Base-by-base conservation (phyloP, 306 rosid genomes). In the Fragaria nilgerrensis region DNA sequence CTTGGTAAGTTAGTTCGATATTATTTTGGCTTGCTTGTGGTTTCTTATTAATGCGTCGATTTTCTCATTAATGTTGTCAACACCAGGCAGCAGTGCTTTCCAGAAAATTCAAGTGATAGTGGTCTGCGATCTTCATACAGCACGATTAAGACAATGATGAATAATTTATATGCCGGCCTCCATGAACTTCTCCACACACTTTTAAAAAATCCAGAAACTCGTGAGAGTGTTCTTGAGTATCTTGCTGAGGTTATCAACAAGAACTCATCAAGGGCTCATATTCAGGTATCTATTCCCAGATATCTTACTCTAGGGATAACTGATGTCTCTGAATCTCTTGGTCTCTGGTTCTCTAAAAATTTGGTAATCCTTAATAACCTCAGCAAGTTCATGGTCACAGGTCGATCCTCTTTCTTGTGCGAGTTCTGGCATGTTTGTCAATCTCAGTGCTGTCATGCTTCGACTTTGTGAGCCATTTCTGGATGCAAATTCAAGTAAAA, bases 351-450 rank as follows among this genome's bases (percentile, higher is more conserved):
- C 47, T 65, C 23, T 68, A 39, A 73, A 83, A 78, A 50, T 41
- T 64, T 19, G 13, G 11, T 14, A 11, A 0, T 72, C 61, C 53
- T 34, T 48, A 14, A 45, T 22, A 5, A 58, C 64, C 64, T 10
- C 34, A 23, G 64, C 15, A 6, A 52, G 19, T 52, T 47, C 47
- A 70, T 77, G 79, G 65, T 63, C 44, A 58, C 86, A 96, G 99
- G 99, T 91, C 76, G 99, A 96, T 79, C 94, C 89, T 78, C 78
- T 91, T 73, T 84, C 98, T 61, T 89, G 91, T 88, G 99, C 99
- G 74, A 96, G 99, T 88, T 96, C 99, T 53, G 99, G 99, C 90
- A 96, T 90, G 91, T 96, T 96, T 86, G 96, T 96, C 69, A 96
- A 85, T 91, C 96, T 96, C 68, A 91, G 99, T 86, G 91, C 94